Base-by-base conservation (phyloP, 2,329 filamentous ascomycete genomes). In the Emergomyces pasteurianus region DNA sequence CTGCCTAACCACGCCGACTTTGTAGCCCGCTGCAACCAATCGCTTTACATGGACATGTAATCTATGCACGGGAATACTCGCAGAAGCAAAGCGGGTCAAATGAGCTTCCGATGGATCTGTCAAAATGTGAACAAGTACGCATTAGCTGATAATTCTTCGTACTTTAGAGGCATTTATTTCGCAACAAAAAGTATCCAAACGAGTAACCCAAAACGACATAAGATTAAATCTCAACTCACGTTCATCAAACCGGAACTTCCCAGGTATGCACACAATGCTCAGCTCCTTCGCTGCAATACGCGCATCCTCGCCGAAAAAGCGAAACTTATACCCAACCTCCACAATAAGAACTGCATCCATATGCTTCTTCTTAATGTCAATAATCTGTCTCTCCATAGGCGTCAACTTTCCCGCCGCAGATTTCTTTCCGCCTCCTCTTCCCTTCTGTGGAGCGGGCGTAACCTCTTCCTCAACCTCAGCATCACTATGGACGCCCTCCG, bases 271-370 rank as follows among this genome's bases (percentile, higher is more conserved):
- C 46, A 99, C 88, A 66, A 99, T 96, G 62, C 90, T 89, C 56
- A 99, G 80, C 72, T 92, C 90, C 73, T 92, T 95, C 14, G 92
- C 89, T 4, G 92, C 94, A 59, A 85, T 83, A 59, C 91, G 84
- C 9, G 94, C 94, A 77, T 99, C 94, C 69, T 97, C 92, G 12
- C 94, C 94, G 70, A 96, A 96, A 77, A 99, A 96, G 40, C 89
- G 86, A 75, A 95, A 99, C 72, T 99, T 99, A 77, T 99, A 99
- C 58, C 94, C 94, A 9, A 97, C 94, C 72, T 99, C 92, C 58
- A 97, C 86, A 14, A 97, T 88, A 38, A 99, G 80, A 23, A 99
- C 69, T 0, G 92, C 94, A 71, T 97, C 94, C 77, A 90, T 82
- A 71, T 97, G 86, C 67, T 92, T 89, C 63, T 86, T 82, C 77